Percentiles rank a stretch among this genome's conserved stretches.
These are phyloP conservation scores for Ambispora gerdemannii DNA, from an alignment of 192 early-diverging fungal genomes.

Conservation along the genomic window DNA sequence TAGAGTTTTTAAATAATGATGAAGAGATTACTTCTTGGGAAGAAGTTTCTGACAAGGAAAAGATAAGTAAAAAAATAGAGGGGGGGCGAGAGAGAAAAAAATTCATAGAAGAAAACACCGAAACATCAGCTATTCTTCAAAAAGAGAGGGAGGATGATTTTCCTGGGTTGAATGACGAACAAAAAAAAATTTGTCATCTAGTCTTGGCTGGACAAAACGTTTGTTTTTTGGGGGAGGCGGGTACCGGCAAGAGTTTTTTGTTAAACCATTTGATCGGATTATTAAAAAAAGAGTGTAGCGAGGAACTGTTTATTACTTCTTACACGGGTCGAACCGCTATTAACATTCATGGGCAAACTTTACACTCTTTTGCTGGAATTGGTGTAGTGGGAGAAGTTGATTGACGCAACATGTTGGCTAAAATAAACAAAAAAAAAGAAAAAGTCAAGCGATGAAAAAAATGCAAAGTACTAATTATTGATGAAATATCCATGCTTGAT, in stretches of 20 bases:
- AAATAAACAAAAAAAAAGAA: too few relatives aligned
- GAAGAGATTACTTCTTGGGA: slow-evolving; percentile 1
- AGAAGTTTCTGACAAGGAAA: background rate
- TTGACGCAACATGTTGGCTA: too few relatives aligned
- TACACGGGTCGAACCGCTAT: slow-evolving; percentile 82
- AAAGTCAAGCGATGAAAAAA: slow-evolving; percentile 52
- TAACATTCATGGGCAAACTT: slow-evolving; percentile 69
- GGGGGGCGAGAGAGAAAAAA: background rate
- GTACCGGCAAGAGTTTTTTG: slow-evolving; percentile 50
- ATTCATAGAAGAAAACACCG: background rate
- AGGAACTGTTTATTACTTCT: slow-evolving; percentile 58
- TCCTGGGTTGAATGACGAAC: background rate
- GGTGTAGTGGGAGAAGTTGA: too few relatives aligned
- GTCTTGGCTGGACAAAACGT: background rate
- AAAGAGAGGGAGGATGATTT: background rate
- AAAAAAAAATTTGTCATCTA: background rate
- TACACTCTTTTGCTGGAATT: slow-evolving; percentile 71
- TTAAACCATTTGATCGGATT: slow-evolving; percentile 43
- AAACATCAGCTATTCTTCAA: background rate
- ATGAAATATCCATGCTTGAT: slow-evolving; percentile 84
- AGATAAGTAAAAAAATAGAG: background rate
- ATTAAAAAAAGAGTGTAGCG: slow-evolving; percentile 2
- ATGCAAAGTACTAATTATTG: slow-evolving; percentile 67
- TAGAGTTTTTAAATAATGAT: slow-evolving; percentile 16
- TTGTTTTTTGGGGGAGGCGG: too few relatives aligned